Evolutionary conservation across 23 red algal species (phyloP), one percentile per base, ranked within the genome.

Genomic region (Gracilaria vermiculophylla): DNA sequence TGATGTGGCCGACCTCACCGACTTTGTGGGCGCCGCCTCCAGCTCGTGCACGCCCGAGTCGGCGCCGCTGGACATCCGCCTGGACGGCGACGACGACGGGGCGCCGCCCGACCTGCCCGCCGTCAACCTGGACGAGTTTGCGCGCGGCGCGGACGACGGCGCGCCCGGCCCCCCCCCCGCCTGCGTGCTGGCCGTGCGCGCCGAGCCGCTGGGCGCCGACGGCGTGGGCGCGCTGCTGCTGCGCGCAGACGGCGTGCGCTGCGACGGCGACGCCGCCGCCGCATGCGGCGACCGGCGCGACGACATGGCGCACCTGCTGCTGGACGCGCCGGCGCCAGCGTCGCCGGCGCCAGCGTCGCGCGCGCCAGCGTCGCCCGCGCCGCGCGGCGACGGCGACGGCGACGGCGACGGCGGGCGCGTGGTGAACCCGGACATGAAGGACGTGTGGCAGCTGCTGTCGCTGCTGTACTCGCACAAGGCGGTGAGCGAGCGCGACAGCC

Each of bases 61-160:
- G 2, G 67, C 19, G 12, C 44, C 67, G 24, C 17, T 73, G 24
- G 15, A 47, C 67, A 73, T 73, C 6, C 14, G 3, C 10, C 67
- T 73, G 67, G 36, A 25, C 20, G 15, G 67, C 23, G 67, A 73
- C 2, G 39, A 48, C 21, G 37, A 44, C 19, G 55, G 16, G 7
- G 16, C n/a, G 24, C 36, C 32, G 1, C 4, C 58, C 27, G 32
- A 47, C 10, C 67, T 73, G 3, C 67, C 67, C 24, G 67, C 67
- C 0, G 67, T 73, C 16, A 73, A 73, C 17, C 67, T 73, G 39
- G 67, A 73, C 2, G 67, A 73, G 19, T 73, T 73, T 47, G 67
- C 67, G 23, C 20, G 20, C 11, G 67, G 67, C 36, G 47, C 67
- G 17, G n/a, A n/a, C n/a, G n/a, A n/a, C n/a, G n/a, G n/a, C n/a